Base-by-base conservation (phyloP, 106 monocot species). In the Amphibolis antarctica region DNA sequence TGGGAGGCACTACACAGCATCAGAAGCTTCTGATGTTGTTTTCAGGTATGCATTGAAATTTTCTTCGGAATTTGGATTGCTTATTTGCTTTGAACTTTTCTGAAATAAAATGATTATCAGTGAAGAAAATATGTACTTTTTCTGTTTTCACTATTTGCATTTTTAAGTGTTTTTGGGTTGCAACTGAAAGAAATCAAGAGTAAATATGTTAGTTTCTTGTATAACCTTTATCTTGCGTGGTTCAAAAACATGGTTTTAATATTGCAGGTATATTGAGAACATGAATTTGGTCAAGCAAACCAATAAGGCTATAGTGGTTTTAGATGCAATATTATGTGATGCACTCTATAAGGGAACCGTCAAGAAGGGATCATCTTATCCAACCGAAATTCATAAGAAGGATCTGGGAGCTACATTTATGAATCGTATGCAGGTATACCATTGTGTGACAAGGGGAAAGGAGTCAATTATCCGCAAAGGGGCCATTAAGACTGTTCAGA, bases 261-360 rank as follows among this genome's bases (percentile, higher is more conserved):
- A 28, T 23, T 69, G 58, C 63, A 96, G 96, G 60, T 98, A 98
- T 59, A 61, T 98, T 70, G 98, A 91, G 67, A 85, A 76, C 27
- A 91, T 82, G 69, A 80, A 79, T 63, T 66, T 98, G 74, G 83
- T 85, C 18, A 91, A 87, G 67, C 74, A 70, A 29, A 77, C 66
- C 6, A 46, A 98, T 63, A 85, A 85, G 60, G 74, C 98, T 44
- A 66, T 69, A n/a, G 80, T 87, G 46, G 50, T 88, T 73, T 63
- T 98, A 49, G 84, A 98, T 80, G 87, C 85, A 30, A 73, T 62
- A 44, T 71, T 98, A 21, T 98, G 98, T 70, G 98, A 98, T 79
- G 90, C 98, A 4, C 80, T 98, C 46, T 98, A 79, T 70, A 98
- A 98, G 71, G 98, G 98, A 1, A 55, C 85, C 1, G 76, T 98